Evolutionary conservation across 306 rosid genomes (phyloP), one percentile per base, ranked within the genome.

Genomic region (Ormosia emarginata): DNA sequence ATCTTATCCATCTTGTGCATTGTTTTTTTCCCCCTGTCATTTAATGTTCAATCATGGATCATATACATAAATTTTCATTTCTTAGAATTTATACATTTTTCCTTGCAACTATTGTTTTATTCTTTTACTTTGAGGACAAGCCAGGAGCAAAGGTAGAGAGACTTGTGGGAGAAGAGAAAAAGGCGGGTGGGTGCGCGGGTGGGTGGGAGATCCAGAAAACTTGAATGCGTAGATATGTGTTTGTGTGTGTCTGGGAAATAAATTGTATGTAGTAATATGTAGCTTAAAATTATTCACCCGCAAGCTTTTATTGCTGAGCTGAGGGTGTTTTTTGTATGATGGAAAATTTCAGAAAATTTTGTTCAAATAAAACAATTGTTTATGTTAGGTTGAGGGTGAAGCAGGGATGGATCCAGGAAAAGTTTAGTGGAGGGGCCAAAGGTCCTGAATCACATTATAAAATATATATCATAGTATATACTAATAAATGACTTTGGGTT

Each of bases 1-100:
- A 77, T 61, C 73, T 81, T 52, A 72, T 84, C 76, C 37, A 71
- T 80, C 67, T 77, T 77, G 44, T 56, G 75, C 64, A 65, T 71
- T 49, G 39, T 37, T 6, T 11, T 57, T 72, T 34, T 8, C 18
- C 75, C 61, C 70, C 24, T 24, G 24, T 40, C 34, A 30, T 79
- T 55, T 47, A 72, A 70, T 82, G 47, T 63, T 83, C 68, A 79
- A 30, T 79, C 50, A 8, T 79, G 40, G 53, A 53, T 78, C 46
- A 53, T 41, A 52, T 72, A 29, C 79, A 40, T 59, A 34, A 10
- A 37, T 58, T 32, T 78, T 68, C 37, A 70, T 72, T 65, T 63
- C 9, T 69, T 10, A 2, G n/a, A 63, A 69, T 71, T 82, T 4
- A 49, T 77, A 40, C 32, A 8, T 63, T 40, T 67, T 55, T 64